Base-by-base conservation (phyloP, 768 basidiomycete genomes). In the Phallus indusiatus region DNA sequence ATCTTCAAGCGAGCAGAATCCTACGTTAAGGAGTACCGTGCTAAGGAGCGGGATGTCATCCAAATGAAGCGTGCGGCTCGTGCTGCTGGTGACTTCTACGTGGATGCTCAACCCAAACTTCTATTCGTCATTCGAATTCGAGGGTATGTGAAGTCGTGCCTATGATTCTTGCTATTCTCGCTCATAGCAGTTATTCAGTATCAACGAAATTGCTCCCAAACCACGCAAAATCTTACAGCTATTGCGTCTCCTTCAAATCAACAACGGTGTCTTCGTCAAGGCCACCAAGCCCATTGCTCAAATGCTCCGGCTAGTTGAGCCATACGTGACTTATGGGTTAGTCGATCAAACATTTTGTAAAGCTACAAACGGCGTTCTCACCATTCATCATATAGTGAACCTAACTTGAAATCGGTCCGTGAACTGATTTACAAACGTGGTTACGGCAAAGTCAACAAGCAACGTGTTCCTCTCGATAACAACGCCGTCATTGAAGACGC, bases 341-440 rank as follows among this genome's bases (percentile, higher is more conserved):
- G 85, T 73, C 60, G 47, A 47, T 18, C 36, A 18, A 58, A 21
- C 54, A n/a, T 28, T 36, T 62, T 17, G 16, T 33, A 34, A 21
- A 16, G 21, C 46, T 47, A 14, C 49, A 14, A 48, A 57, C 42
- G 6, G 22, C 42, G 56, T 51, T 14, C n/a, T n/a, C n/a, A n/a
- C n/a, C n/a, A n/a, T n/a, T n/a, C n/a, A n/a, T n/a, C n/a, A n/a
- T 12, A 5, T 63, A 93, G 92, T 75, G 93, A 95, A 75, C 90
- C 93, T 60, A 97, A 97, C 79, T 79, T 97, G 67, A 97, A 97
- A 74, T 86, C 93, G 47, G 86, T 97, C 71, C 93, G 95, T 64
- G 94, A 96, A 74, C 78, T 99, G 64, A 85, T 98, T 77, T 98
- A 98, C 88, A 99, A 99, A 82, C 92, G 96, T 64, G 96, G 96